Percentiles rank a stretch among this genome's conserved stretches.
phyloP scores from a whole-genome alignment of 2,329 filamentous ascomycete genomes.

The Alternaria brassicae region DNA sequence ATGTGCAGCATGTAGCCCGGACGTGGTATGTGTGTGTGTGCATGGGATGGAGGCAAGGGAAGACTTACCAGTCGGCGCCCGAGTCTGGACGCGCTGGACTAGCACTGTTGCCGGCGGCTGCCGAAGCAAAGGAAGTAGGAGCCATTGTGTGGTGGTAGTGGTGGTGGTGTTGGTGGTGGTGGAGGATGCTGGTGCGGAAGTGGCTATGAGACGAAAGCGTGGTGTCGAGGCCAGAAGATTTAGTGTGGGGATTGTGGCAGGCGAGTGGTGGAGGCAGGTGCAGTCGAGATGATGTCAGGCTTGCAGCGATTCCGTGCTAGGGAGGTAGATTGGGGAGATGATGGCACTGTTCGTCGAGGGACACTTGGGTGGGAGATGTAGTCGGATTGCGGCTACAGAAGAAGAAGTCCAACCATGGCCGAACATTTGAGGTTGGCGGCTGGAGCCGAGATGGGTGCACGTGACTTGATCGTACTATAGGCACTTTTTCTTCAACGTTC shows the following conservation, averaged over 20 bases:
- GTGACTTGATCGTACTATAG: constrained; percentile 13
- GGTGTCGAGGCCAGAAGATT: constrained; percentile 36
- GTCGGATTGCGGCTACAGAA: constrained; percentile 29
- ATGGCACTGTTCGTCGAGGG: constrained; percentile 18
- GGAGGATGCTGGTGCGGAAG: constrained; percentile 24
- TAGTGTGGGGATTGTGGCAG: constrained; percentile 34
- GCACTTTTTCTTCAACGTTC: constrained; percentile 4
- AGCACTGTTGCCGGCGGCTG: constrained; percentile 55
- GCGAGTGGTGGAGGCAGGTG: constrained; percentile 32
- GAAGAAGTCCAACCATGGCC: constrained; percentile 19
- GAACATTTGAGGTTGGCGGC: constrained; percentile 30
- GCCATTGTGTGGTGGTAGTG: constrained; percentile 51
- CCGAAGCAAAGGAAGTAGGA: constrained; percentile 60
- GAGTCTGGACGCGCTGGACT: constrained; percentile 53
- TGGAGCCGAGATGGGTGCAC: constrained; percentile 20
- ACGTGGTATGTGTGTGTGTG: constrained; percentile 5
- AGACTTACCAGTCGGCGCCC: constrained; percentile 56
- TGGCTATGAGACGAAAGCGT: constrained; percentile 29
- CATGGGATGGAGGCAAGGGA: constrained; percentile 13
- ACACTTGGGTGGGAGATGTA: constrained; percentile 15
- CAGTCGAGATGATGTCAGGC: constrained; percentile 30
- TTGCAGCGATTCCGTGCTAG: constrained; percentile 27
- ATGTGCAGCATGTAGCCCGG: constrained; percentile 8
- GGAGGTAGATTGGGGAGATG: constrained; percentile 11
- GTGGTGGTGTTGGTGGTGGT: too few relatives aligned